Conservation (phyloP, 257 asterid genomes). For the Dorcoceras hygrometricum region DNA sequence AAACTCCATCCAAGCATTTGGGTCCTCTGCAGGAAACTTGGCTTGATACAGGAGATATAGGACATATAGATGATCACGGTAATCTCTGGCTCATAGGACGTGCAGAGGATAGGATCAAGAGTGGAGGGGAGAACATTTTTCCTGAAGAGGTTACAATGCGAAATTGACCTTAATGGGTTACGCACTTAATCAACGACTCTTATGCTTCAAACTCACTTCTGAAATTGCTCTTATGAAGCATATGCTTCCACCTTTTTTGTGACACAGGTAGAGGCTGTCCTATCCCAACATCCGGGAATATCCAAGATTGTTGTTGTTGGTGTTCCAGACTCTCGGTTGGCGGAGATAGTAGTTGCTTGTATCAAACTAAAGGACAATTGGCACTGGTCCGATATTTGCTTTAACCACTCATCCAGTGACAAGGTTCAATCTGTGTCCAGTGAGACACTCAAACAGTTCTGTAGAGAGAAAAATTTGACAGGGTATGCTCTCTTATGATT, state of each 20-base stretch:
- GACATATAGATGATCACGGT: slow-evolving; percentile 63
- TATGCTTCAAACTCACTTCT: background rate
- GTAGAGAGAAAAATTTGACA: slow-evolving; percentile 54
- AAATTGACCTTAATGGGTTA: background rate
- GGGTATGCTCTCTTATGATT: slow-evolving; percentile 41
- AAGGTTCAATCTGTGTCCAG: slow-evolving; percentile 38
- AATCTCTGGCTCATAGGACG: slow-evolving; percentile 91
- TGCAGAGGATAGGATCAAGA: slow-evolving; percentile 73
- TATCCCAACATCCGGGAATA: slow-evolving; percentile 72
- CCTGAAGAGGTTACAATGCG: slow-evolving; percentile 68
- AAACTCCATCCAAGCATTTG: slow-evolving; percentile 30
- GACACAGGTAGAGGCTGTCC: slow-evolving; percentile 67
- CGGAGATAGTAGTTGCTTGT: slow-evolving; percentile 75
- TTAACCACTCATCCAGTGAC: slow-evolving; percentile 26
- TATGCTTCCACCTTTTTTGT: slow-evolving; percentile 9
- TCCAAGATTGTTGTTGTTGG: slow-evolving; percentile 55
- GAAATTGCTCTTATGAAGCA: too few species aligned
- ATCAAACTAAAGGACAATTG: slow-evolving; percentile 54
- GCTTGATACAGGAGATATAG: slow-evolving; percentile 91
- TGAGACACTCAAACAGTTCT: slow-evolving; percentile 58
- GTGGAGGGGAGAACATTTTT: slow-evolving; percentile 85
- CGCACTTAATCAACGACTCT: background rate
- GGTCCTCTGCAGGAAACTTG: slow-evolving; percentile 42
- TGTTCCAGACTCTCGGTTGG: slow-evolving; percentile 62
- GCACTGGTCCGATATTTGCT: slow-evolving; percentile 58